Conservation (phyloP, 1,284 basidiomycete species). For the Sanghuangporus weigelae region DNA sequence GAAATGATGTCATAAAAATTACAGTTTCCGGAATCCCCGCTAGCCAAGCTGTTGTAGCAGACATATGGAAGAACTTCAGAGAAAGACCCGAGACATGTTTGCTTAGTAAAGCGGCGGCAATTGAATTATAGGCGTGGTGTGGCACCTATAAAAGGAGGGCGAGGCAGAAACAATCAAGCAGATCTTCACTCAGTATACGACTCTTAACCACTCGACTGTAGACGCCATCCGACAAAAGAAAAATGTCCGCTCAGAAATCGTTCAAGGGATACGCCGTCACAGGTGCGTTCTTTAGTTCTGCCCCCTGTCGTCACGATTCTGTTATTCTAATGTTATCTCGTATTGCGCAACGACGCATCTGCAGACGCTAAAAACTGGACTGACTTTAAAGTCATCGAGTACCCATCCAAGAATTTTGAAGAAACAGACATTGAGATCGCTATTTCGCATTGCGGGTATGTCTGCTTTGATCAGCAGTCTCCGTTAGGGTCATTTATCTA, state of each 20-base stretch:
- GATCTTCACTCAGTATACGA: no score
- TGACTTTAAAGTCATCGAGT: constrained; percentile 38
- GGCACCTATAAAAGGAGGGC: no score
- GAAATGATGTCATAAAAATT: no score
- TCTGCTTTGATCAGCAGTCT: constrained; percentile 9
- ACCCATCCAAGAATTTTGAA: constrained; percentile 29
- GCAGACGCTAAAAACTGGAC: constrained; percentile 31
- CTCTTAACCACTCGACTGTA: no score
- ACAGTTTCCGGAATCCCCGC: no score
- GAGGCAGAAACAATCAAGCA: no score
- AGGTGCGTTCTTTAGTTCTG: background rate
- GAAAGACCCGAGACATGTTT: no score
- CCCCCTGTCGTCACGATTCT: background rate
- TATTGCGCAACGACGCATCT: background rate
- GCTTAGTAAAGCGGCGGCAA: no score
- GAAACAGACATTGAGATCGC: constrained; percentile 36
- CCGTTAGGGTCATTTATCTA: background rate
- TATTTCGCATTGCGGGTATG: constrained; percentile 34
- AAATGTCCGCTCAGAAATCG: constrained; percentile 7
- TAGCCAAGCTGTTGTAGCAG: no score
- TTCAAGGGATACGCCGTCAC: constrained; percentile 17
- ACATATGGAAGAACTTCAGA: no score
- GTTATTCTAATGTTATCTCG: background rate
- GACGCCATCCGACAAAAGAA: no score
- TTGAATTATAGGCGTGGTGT: no score